These are phyloP conservation scores for Lobosporangium transversale DNA, from an alignment of 192 early-diverging fungal genomes.

Conservation along the genomic window DNA sequence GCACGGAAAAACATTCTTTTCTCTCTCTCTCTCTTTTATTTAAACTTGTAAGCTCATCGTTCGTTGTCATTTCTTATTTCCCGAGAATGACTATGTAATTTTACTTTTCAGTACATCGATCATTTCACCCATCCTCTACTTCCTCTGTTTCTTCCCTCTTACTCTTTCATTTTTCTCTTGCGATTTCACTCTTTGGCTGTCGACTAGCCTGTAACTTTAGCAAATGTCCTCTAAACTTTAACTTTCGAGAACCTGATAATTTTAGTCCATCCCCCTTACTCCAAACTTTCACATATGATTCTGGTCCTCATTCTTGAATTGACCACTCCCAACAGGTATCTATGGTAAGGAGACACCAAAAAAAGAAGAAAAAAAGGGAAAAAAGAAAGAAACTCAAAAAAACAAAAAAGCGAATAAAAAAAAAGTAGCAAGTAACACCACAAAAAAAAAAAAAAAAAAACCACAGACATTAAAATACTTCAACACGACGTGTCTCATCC, in stretches of 20 bases:
- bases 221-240: neutral
- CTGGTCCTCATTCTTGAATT: constrained; percentile 2
- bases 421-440: neutral
- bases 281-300: neutral
- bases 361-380: neutral
- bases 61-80: no score
- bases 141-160: neutral
- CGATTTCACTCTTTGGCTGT: constrained; percentile 1
- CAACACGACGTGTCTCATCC: neutral
- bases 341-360: neutral
- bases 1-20: no score
- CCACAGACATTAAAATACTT: neutral
- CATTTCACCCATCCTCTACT: neutral
- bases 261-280: neutral
- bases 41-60: no score
- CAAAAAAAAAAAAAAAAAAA: neutral
- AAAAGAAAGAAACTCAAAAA: neutral
- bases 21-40: no score
- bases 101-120: neutral
- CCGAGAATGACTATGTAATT: no score
- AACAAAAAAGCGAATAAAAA: neutral
- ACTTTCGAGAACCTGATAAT: neutral
- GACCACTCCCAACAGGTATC: neutral
- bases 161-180: neutral
- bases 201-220: neutral